Percentiles rank a stretch among this genome's conserved stretches.
Evolutionary conservation across 148 eudicot genomes (phyloP).

Genomic region (Talinum fruticosum): DNA sequence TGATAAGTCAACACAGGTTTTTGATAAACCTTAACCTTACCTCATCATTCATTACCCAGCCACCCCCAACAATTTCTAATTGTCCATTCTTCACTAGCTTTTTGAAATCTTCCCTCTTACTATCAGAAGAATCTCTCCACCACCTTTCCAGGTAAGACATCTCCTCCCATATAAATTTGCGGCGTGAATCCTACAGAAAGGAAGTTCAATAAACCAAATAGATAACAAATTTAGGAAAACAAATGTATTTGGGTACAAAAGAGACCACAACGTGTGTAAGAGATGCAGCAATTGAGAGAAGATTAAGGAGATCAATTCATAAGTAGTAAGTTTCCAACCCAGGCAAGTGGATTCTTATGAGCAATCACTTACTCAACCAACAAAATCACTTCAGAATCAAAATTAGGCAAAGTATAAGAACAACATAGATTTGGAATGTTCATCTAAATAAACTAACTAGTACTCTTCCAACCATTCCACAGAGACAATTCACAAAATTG

Average conservation of each 20-base stretch:
- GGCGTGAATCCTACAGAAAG: slow-evolving; percentile 66
- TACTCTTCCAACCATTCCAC: background rate
- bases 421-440: background rate
- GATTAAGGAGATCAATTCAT: too few relatives aligned
- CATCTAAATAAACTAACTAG: background rate
- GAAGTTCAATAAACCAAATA: slow-evolving; percentile 3
- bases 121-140: slow-evolving; percentile 94
- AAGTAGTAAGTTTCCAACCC: background rate
- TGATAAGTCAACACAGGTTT: too few relatives aligned
- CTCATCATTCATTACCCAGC: slow-evolving; percentile 99
- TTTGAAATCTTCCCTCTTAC: slow-evolving; percentile 58
- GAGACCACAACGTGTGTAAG: background rate
- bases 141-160: slow-evolving; percentile 99
- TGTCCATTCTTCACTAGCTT: slow-evolving; percentile 78
- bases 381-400: background rate
- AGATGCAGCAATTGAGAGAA: too few relatives aligned
- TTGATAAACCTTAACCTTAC: slow-evolving; percentile 30
- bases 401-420: background rate
- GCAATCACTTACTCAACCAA: background rate
- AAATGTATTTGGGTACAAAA: background rate
- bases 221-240: background rate
- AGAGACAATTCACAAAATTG: too few relatives aligned
- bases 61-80: slow-evolving; percentile 97
- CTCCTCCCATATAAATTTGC: slow-evolving; percentile 99
- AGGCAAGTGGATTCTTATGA: background rate